These are phyloP conservation scores for Corymbia citriodora DNA, from an alignment of 441 rosid species.

Conservation along the genomic window DNA sequence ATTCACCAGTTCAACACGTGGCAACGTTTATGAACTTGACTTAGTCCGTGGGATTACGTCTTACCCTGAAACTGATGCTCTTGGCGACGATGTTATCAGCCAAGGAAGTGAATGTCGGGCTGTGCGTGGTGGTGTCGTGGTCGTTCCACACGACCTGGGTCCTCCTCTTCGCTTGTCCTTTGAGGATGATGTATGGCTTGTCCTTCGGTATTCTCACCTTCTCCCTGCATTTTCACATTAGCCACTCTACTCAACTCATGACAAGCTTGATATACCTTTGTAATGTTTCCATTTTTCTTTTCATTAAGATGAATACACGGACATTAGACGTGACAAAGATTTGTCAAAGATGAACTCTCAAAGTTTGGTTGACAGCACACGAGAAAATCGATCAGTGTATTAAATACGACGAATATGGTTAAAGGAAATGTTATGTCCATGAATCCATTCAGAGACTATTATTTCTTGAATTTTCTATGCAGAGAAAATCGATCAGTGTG, in stretches of 20 bases:
- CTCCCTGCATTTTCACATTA: slow-evolving; percentile 33
- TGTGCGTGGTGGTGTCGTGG: slow-evolving; percentile 26
- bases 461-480: background rate
- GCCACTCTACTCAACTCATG: background rate
- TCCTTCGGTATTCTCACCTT: slow-evolving; percentile 58
- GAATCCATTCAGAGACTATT: background rate
- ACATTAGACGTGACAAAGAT: background rate
- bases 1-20: background rate
- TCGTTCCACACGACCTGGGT: slow-evolving; percentile 66
- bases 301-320: background rate
- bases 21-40: background rate
- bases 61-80: slow-evolving; percentile 57
- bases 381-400: background rate
- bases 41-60: background rate
- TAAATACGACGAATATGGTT: background rate
- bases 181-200: slow-evolving; percentile 51
- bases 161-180: slow-evolving; percentile 44
- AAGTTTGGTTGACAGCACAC: background rate
- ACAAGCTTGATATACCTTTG: background rate
- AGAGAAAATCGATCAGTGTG: no score
- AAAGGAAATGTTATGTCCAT: background rate
- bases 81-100: slow-evolving; percentile 58
- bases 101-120: slow-evolving; percentile 54
- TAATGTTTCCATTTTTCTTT: background rate
- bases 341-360: background rate